Base-by-base conservation (phyloP, 1,284 basidiomycete genomes). In the Mycosarcoma maydis region DNA sequence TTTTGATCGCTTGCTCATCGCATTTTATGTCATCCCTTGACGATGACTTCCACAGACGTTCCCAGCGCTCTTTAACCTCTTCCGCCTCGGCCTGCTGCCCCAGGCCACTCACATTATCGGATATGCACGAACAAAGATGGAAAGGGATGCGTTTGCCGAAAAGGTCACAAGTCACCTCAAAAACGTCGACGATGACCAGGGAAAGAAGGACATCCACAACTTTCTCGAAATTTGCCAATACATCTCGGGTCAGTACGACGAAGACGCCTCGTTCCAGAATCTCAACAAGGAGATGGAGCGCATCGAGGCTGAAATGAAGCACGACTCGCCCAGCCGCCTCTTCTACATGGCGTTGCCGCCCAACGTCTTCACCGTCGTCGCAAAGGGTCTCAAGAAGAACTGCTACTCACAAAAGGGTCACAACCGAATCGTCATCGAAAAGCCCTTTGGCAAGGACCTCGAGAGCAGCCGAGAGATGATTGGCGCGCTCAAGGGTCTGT, bases 111-210 rank as follows among this genome's bases (percentile, higher is more conserved):
- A 74, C 46, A 83, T 83, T 56, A 48, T 83, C 46, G 82, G 82
- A 29, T 83, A 83, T 78, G 82, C 82, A 13, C 75, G 82, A 47
- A 78, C 80, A 24, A 80, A 83, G 64, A 79, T 83, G 80, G 71
- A 76, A 46, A 59, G 67, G 23, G 60, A 74, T 32, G 65, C 76
- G 44, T 83, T 82, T 59, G 73, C 78, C 38, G 66, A 72, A 19
- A 78, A 78, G 58, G 67, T 77, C 57, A 60, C 62, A 8, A 66
- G 57, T 6, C 54, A 71, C 37, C 61, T 81, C 37, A 73, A 79
- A 48, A 65, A 67, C 22, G 49, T 58, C 19, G 69, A 77, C 19
- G 55, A 60, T 46, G 67, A 64, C 41, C 46, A 76, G 55, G 75
- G 72, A 45, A 67, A 74, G 48, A 44, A 77, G 37, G 53, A 53